A percentile compares a stretch with the other conserved stretches of the same genome.
These are phyloP conservation scores for Botrytis deweyae DNA, from an alignment of 2,329 filamentous ascomycete genomes.

Conservation along the genomic window DNA sequence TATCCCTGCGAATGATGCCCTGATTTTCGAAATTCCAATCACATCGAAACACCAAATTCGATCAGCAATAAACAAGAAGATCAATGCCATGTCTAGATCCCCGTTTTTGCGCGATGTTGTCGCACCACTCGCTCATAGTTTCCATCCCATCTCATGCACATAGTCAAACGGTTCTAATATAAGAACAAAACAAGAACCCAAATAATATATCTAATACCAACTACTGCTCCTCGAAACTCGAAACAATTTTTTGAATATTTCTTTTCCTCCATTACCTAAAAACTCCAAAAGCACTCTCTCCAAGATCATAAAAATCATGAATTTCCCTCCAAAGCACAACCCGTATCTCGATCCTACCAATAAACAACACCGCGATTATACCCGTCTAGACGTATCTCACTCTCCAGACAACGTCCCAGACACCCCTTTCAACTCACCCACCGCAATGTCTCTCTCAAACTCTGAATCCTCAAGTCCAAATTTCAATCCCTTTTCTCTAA, in stretches of 20 bases:
- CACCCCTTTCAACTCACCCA: constrained; percentile 19
- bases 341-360: constrained; percentile 17
- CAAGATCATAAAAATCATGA: not conserved
- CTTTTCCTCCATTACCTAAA: not conserved
- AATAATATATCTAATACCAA: constrained; percentile 11
- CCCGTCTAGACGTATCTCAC: constrained; percentile 7
- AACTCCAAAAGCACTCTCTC: not conserved
- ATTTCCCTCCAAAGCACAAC: constrained; percentile 13
- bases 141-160: constrained; percentile 4
- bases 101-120: constrained; percentile 3
- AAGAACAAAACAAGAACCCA: not conserved
- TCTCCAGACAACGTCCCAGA: constrained; percentile 17
- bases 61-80: constrained; percentile 4
- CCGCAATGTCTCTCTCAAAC: constrained; percentile 5
- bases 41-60: not conserved
- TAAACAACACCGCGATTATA: constrained; percentile 12
- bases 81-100: constrained; percentile 2
- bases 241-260: not conserved
- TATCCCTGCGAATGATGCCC: constrained; percentile 3
- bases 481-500: constrained; percentile 3
- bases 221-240: not conserved
- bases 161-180: not conserved
- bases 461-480: not conserved
- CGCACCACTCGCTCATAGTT: not conserved
- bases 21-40: constrained; percentile 1